Conservation (phyloP, 805 yeast genomes). For the Cyberlindnera maritima region DNA sequence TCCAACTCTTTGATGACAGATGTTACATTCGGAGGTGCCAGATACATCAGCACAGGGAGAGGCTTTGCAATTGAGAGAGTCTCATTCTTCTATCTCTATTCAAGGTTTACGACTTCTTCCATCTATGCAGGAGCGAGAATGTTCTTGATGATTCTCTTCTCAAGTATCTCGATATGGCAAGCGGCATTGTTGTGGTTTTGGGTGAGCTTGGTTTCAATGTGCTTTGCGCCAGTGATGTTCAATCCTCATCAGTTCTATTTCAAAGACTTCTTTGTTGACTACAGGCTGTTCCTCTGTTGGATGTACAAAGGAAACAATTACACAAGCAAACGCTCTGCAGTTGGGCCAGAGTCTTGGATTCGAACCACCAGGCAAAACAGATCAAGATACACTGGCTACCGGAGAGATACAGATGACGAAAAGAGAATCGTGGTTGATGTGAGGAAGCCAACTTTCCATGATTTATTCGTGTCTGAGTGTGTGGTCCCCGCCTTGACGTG, state of each 20-base stretch:
- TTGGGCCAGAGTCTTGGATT: conserved; percentile 59
- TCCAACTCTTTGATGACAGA: conserved; percentile 75
- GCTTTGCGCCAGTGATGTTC: conserved; percentile 69
- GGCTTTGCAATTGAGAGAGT: conserved; percentile 87
- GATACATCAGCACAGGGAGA: conserved; percentile 89
- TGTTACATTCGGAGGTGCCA: conserved; percentile 87
- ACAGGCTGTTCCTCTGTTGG: conserved; percentile 67
- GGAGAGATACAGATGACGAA: conserved; percentile 33
- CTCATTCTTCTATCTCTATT: conserved; percentile 67
- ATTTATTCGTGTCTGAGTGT: conserved; percentile 77
- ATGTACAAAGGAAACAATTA: conserved; percentile 72
- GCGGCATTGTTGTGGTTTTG: conserved; percentile 72
- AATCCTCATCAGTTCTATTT: conserved; percentile 77
- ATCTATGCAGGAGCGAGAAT: conserved; percentile 76
- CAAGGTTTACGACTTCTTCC: conserved; percentile 73
- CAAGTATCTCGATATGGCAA: conserved; percentile 79
- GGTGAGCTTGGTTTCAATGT: conserved; percentile 63
- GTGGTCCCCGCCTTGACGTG: conserved; percentile 70
- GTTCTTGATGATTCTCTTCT: conserved; percentile 68
- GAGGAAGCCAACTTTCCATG: conserved; percentile 74
- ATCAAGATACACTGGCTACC: conserved; percentile 90
- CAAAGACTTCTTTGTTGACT: conserved; percentile 68
- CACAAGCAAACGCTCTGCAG: conserved; percentile 44
- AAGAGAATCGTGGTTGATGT: conserved; percentile 41
- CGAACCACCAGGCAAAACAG: conserved; percentile 71